Evolutionary conservation across 2,329 filamentous ascomycete genomes (phyloP).

Genomic region (Botrytis galanthina): DNA sequence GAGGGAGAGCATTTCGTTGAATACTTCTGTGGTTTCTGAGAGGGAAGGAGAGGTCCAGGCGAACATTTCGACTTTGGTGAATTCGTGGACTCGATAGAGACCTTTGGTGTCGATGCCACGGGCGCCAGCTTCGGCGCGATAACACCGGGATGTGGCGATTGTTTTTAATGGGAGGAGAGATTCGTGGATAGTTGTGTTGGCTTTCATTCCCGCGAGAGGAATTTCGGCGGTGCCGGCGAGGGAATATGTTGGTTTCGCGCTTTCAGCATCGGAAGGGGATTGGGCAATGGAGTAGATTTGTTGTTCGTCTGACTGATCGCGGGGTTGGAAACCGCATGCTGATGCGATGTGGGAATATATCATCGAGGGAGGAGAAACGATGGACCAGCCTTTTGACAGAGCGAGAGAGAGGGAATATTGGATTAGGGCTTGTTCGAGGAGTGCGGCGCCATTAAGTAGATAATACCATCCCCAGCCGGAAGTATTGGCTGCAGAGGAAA

Average conservation of each 20-base stretch:
- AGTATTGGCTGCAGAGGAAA: constrained; percentile 73
- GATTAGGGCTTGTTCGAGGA: constrained; percentile 91
- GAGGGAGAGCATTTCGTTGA: constrained; percentile 81
- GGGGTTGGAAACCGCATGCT: constrained; percentile 91
- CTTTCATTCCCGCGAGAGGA: constrained; percentile 86
- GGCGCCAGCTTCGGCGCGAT: constrained; percentile 90
- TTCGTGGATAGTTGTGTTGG: constrained; percentile 65
- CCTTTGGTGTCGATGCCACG: constrained; percentile 90
- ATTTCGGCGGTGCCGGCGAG: constrained; percentile 93
- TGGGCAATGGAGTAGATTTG: constrained; percentile 84
- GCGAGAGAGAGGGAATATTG: constrained; percentile 79
- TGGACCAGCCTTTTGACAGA: constrained; percentile 70
- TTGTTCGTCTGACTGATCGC: constrained; percentile 86
- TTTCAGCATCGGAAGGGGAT: constrained; percentile 56
- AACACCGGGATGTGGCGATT: constrained; percentile 87
- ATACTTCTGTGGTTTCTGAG: constrained; percentile 53
- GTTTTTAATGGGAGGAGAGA: constrained; percentile 70
- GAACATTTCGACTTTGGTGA: constrained; percentile 98
- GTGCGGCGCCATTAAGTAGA: constrained; percentile 83
- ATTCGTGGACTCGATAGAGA: constrained; percentile 95
- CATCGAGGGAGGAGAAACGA: constrained; percentile 81
- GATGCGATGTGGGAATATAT: constrained; percentile 89
- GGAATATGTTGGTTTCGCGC: constrained; percentile 64
- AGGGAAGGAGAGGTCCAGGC: constrained; percentile 72
- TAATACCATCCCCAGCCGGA: constrained; percentile 99